phyloP scores from a whole-genome alignment of 2,329 filamentous ascomycete species.

The Colletotrichum cuscutae region DNA sequence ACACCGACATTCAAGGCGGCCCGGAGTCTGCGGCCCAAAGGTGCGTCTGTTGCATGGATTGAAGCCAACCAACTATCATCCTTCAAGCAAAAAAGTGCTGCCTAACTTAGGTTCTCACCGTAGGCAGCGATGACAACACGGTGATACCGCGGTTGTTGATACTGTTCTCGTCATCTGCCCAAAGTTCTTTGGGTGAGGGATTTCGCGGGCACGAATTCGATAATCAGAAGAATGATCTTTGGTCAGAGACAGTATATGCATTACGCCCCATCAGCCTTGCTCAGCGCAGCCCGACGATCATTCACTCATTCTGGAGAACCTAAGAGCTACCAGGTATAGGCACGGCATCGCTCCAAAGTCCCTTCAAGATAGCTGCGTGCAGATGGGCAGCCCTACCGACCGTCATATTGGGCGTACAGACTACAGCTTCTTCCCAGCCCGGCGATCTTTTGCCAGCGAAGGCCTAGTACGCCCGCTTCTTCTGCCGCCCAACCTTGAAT shows the following conservation, averaged over 20 bases:
- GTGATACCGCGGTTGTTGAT: background rate
- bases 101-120: background rate
- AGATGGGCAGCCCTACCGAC: constrained; percentile 7
- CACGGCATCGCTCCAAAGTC: background rate
- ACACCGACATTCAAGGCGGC: background rate
- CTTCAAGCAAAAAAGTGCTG: background rate
- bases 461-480: background rate
- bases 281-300: background rate
- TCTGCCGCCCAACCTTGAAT: constrained; percentile 8
- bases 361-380: background rate
- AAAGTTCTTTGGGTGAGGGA: background rate
- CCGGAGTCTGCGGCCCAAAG: background rate
- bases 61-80: background rate
- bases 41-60: background rate
- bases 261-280: background rate
- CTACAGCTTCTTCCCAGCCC: background rate
- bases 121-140: background rate
- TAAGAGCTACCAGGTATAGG: background rate
- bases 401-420: constrained; percentile 5
- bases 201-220: background rate
- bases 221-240: background rate
- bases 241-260: background rate
- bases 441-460: constrained; percentile 1
- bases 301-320: background rate
- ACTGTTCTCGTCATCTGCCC: constrained; percentile 1